These are phyloP conservation scores for Nymphaea colorata DNA, from an alignment of 164 flowering plant genomes.

Conservation along the genomic window DNA sequence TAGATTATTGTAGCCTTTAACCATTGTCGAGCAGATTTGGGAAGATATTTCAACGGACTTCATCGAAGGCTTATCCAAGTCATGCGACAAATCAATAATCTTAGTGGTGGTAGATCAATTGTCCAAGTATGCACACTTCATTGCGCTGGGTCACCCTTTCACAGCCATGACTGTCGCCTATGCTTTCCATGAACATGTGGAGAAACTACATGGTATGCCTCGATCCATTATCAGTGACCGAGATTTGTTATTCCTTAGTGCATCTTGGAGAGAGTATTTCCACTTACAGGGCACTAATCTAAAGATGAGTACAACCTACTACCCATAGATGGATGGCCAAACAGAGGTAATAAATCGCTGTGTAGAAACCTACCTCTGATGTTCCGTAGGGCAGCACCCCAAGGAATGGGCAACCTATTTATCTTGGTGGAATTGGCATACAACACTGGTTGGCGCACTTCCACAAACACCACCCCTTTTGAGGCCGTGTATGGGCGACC, in stretches of 20 bases:
- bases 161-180: background rate
- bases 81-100: background rate
- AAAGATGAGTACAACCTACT: background rate
- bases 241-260: background rate
- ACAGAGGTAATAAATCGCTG: background rate
- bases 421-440: slow-evolving; percentile 2
- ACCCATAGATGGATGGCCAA: slow-evolving; percentile 3
- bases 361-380: background rate
- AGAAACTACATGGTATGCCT: slow-evolving; percentile 1
- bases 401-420: slow-evolving; percentile 1
- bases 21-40: background rate
- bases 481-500: slow-evolving; percentile 3
- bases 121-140: slow-evolving; percentile 3
- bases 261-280: background rate
- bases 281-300: background rate
- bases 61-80: background rate
- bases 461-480: slow-evolving; percentile 1
- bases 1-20: background rate
- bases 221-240: background rate
- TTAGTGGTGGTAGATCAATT: slow-evolving; percentile 3
- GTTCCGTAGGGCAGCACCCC: slow-evolving; percentile 1
- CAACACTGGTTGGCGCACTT: background rate
- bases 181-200: background rate
- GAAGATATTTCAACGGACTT: slow-evolving; percentile 4
- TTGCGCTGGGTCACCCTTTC: background rate